Evolutionary conservation across 805 yeast genomes (phyloP).

Genomic region (Candida ortonii): DNA sequence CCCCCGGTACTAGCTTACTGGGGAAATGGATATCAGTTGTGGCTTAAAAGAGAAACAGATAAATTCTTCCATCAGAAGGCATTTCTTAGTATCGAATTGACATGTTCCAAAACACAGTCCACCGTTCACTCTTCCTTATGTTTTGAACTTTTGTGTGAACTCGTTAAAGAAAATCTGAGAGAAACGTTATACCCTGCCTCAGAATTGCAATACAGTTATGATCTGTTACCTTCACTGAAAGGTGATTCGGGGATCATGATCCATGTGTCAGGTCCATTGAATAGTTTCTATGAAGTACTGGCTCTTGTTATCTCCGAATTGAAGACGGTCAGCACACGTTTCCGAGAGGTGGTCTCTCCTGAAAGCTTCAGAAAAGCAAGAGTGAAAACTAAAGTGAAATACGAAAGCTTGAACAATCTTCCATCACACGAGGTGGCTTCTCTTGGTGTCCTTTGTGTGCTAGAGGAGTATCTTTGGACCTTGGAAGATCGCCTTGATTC

Average conservation of each 20-base stretch:
- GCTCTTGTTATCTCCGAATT: slow-evolving; percentile 34
- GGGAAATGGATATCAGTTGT: slow-evolving; percentile 42
- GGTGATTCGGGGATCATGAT: slow-evolving; percentile 53
- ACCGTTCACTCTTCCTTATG: slow-evolving; percentile 41
- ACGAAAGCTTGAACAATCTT: slow-evolving; percentile 40
- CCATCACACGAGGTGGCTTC: slow-evolving; percentile 48
- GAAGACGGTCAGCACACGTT: slow-evolving; percentile 17
- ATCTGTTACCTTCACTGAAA: slow-evolving; percentile 49
- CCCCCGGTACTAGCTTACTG: slow-evolving; percentile 38
- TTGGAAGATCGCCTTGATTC: slow-evolving; percentile 55
- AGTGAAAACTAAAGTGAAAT: slow-evolving; percentile 45
- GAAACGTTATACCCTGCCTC: slow-evolving; percentile 51
- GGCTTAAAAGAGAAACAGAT: slow-evolving; percentile 45
- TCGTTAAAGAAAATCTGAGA: slow-evolving; percentile 41
- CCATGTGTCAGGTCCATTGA: slow-evolving; percentile 51
- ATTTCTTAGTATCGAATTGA: slow-evolving; percentile 46
- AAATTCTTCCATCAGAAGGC: slow-evolving; percentile 31
- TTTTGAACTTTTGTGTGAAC: slow-evolving; percentile 52
- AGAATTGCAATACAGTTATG: slow-evolving; percentile 55
- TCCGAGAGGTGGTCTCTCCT: slow-evolving; percentile 20
- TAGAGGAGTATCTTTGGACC: slow-evolving; percentile 58
- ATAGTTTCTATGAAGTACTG: slow-evolving; percentile 38
- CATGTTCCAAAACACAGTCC: slow-evolving; percentile 29
- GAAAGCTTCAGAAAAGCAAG: slow-evolving; percentile 46
- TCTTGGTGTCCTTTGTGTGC: slow-evolving; percentile 45